These are phyloP conservation scores for Onygenales sp. DNA, from an alignment of 2,329 filamentous ascomycete species.

Conservation along the genomic window DNA sequence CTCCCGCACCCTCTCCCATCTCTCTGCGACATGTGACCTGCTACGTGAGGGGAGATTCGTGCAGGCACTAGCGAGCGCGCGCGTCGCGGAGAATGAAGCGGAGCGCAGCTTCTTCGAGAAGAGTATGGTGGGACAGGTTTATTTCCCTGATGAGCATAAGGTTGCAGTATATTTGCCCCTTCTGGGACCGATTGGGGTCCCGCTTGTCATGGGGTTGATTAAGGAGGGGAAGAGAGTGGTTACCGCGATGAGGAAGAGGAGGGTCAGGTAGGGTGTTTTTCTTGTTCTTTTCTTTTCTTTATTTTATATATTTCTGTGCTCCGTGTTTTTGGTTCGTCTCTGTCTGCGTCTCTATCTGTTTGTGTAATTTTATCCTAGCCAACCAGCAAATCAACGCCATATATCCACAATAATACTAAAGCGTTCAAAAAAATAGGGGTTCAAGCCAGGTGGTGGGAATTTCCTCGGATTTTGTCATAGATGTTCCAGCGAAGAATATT, in stretches of 20 bases:
- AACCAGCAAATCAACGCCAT: not conserved
- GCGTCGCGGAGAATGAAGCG: conserved; percentile 76
- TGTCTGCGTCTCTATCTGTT: not conserved
- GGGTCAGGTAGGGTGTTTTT: not conserved
- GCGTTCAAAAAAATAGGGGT: too few relatives aligned
- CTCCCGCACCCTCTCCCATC: conserved; percentile 64
- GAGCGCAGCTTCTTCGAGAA: conserved; percentile 97
- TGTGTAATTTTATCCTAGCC: not conserved
- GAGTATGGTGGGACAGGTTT: conserved; percentile 97
- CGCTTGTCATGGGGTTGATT: conserved; percentile 70
- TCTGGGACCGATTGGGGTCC: conserved; percentile 82
- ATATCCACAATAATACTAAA: too few relatives aligned
- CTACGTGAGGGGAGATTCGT: conserved; percentile 54
- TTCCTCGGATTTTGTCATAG: too few relatives aligned
- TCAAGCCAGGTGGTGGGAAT: too few relatives aligned
- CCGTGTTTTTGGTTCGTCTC: not conserved
- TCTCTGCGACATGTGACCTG: conserved; percentile 65
- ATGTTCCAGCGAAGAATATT: too few relatives aligned
- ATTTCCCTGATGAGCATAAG: conserved; percentile 98
- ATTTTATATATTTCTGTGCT: not conserved
- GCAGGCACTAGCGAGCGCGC: conserved; percentile 65
- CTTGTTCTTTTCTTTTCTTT: not conserved
- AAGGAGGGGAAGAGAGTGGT: conserved; percentile 64
- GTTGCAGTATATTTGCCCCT: conserved; percentile 91
- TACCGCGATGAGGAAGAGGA: conserved; percentile 20